Base-by-base conservation (phyloP, 352 stramenopile species). In the Detonula confervacea region DNA sequence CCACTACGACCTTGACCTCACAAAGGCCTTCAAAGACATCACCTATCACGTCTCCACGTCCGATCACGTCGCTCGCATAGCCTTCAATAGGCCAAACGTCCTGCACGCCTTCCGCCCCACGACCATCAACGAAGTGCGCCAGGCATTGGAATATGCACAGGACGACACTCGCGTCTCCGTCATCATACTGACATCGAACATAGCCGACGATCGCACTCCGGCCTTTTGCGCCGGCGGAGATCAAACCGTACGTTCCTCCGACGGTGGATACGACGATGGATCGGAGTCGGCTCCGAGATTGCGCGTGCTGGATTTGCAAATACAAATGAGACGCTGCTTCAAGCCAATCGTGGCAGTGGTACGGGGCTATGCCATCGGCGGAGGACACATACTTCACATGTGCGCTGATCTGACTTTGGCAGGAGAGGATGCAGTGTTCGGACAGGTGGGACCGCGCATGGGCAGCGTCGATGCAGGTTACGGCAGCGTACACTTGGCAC, bases 301-400 rank as follows among this genome's bases (percentile, higher is more conserved):
- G 33, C 67, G 87, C 11, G 89, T 95, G 6, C 72, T 95, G 3
- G 90, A 95, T 80, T 75, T 95, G 27, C 90, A 95, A 72, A 76
- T 94, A 52, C 83, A 94, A 77, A 95, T 96, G 91, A 77, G 90
- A 25, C 87, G 90, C 7, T 96, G 90, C 88, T 90, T 90, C 8
- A 96, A 96, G 75, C 92, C 92, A 25, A 94, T 96, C 63, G 82
- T 96, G 39, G 91, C 91, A 1, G 87, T 94, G 29, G 91, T 96
- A 0, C 74, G 87, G 47, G 92, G 92, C 8, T 96, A 96, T 79
- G 89, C 91, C 22, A 91, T 96, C 62, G 92, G 92, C 16, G 92
- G 92, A 1, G 92, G 92, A 14, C 92, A 96, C 77, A 94, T 96
- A 61, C 65, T 96, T 52, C 92, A 96, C 79, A 95, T 96, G 89